These are phyloP conservation scores for Leishmania tropica DNA, from an alignment of 208 protist genomes.

Conservation along the genomic window DNA sequence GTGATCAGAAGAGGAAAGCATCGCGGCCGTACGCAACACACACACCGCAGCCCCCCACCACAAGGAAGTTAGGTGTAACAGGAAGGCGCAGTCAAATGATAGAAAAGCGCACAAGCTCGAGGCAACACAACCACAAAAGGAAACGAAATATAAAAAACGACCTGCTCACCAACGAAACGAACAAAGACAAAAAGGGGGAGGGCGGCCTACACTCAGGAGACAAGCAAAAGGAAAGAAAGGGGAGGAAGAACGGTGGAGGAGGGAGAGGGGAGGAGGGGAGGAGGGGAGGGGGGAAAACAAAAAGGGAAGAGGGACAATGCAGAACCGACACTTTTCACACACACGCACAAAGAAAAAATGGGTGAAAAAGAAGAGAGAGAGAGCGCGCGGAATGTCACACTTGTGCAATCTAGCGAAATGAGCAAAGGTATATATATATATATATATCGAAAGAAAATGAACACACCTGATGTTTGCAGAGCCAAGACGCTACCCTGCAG, in stretches of 20 bases:
- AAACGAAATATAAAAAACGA: background rate
- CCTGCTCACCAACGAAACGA: background rate
- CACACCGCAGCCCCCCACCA: background rate
- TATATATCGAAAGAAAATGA: no score
- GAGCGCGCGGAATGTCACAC: background rate
- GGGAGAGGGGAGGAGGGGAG: background rate
- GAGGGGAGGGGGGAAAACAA: no score
- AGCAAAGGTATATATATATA: no score
- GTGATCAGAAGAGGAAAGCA: conserved; percentile 7
- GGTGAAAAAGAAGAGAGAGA: background rate
- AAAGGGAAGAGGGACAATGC: background rate
- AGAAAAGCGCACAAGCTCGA: background rate
- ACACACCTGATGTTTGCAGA: background rate
- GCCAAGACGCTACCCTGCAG: background rate
- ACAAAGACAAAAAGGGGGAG: background rate
- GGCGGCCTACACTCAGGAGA: background rate
- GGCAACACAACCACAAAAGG: background rate
- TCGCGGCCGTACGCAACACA: background rate
- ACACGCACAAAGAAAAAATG: background rate
- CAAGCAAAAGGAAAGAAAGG: background rate
- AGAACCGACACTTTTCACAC: background rate
- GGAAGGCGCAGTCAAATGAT: background rate
- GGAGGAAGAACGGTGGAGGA: background rate
- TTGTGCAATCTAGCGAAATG: background rate
- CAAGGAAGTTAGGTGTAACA: background rate